phyloP scores from a whole-genome alignment of 1,284 basidiomycete genomes.

The Ganoderma resinaceum region DNA sequence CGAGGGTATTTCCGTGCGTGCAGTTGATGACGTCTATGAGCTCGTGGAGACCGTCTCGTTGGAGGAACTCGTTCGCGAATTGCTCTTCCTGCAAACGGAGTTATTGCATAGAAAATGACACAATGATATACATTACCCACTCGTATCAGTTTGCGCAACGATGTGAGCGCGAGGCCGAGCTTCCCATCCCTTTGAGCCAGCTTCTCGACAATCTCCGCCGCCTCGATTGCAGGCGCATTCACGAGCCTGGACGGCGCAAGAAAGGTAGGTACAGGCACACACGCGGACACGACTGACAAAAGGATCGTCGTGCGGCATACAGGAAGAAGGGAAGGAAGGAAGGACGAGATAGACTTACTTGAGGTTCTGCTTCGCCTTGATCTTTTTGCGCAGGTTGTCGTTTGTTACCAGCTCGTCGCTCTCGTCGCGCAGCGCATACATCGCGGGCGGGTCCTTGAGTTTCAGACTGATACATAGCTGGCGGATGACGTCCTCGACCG shows the following conservation, averaged over 20 bases:
- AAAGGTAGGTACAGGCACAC: conserved; percentile 13
- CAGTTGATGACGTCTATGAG: conserved; percentile 78
- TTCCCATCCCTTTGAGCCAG: conserved; percentile 69
- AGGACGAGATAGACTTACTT: conserved; percentile 63
- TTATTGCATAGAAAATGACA: background rate
- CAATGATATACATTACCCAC: conserved; percentile 43
- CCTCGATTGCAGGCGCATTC: conserved; percentile 83
- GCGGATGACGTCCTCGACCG: conserved; percentile 80
- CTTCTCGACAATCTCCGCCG: conserved; percentile 80
- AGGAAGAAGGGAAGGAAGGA: conserved; percentile 6
- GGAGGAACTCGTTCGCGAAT: conserved; percentile 88
- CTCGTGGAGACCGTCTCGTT: conserved; percentile 76
- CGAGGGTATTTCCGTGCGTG: conserved; percentile 85
- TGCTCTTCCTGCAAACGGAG: conserved; percentile 73
- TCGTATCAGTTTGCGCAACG: conserved; percentile 84
- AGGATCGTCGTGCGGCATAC: background rate
- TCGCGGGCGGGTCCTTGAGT: conserved; percentile 81
- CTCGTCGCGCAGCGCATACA: conserved; percentile 90
- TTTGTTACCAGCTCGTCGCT: conserved; percentile 91
- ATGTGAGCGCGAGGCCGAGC: conserved; percentile 76
- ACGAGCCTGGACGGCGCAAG: conserved; percentile 62
- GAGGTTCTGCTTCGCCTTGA: conserved; percentile 78
- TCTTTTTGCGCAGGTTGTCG: conserved; percentile 85
- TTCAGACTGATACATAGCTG: conserved; percentile 84
- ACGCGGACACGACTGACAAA: background rate